These are phyloP conservation scores for Eustoma russellianum DNA, from an alignment of 257 asterid species.

Conservation along the genomic window DNA sequence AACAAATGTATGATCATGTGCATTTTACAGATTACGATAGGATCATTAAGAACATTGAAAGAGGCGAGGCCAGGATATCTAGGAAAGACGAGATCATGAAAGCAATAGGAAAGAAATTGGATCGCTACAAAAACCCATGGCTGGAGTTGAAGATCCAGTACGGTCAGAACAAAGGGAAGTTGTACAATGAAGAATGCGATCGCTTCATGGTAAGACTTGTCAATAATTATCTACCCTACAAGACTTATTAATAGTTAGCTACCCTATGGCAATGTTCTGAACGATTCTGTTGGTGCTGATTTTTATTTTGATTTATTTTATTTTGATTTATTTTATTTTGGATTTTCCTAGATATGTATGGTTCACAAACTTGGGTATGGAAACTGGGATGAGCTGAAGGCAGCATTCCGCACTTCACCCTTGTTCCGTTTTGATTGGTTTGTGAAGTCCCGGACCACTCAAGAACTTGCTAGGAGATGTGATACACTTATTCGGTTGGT, in stretches of 20 bases:
- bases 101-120: conserved; percentile 92
- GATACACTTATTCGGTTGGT: conserved; percentile 86
- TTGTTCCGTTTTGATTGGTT: conserved; percentile 98
- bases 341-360: conserved; percentile 68
- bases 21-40: conserved; percentile 77
- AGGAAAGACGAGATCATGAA: conserved; percentile 97
- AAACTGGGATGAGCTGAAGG: conserved; percentile 97
- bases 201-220: conserved; percentile 79
- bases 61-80: conserved; percentile 97
- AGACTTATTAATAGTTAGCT: too few relatives aligned
- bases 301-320: not conserved
- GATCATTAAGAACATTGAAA: conserved; percentile 85
- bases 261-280: not conserved
- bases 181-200: conserved; percentile 98
- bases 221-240: not conserved
- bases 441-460: conserved; percentile 95
- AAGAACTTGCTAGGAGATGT: conserved; percentile 97
- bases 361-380: conserved; percentile 99
- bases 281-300: not conserved
- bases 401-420: conserved; percentile 94
- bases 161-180: conserved; percentile 98
- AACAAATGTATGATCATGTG: conserved; percentile 2
- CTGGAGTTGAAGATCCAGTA: conserved; percentile 88
- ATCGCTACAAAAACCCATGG: conserved; percentile 98
- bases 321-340: not conserved